Percentiles rank a stretch among this genome's conserved stretches.
Evolutionary conservation across 2,329 filamentous ascomycete genomes (phyloP).

Genomic region (Raffaelea arxii): DNA sequence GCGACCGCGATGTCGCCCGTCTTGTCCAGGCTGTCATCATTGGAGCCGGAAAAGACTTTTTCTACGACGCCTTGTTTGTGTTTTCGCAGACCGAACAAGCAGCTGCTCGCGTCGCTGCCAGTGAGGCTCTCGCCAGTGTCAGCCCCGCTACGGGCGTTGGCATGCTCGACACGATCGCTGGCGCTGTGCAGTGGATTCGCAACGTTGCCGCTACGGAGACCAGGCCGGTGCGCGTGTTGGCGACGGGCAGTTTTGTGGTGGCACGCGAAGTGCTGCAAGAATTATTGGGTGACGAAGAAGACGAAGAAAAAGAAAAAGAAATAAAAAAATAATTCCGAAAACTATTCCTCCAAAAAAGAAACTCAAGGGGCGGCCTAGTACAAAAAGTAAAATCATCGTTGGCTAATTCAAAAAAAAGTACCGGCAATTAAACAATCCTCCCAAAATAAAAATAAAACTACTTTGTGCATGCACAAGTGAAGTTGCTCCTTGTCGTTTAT

Average conservation of each 20-base stretch:
- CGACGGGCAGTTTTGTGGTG: conserved; percentile 38
- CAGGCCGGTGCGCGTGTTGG: conserved; percentile 29
- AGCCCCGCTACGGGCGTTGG: conserved; percentile 13
- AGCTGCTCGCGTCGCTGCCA: not conserved
- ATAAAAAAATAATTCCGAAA: too few species aligned
- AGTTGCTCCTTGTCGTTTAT: too few species aligned
- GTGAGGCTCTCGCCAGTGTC: not conserved
- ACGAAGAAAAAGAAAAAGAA: conserved; percentile 8
- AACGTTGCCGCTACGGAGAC: conserved; percentile 16
- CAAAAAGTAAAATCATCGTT: too few species aligned
- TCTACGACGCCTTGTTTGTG: conserved; percentile 13
- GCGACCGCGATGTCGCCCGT: conserved; percentile 45
- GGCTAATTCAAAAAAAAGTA: too few species aligned
- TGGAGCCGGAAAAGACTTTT: conserved; percentile 23
- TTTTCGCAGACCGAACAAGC: conserved; percentile 9
- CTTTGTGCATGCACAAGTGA: too few species aligned
- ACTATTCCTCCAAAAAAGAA: too few species aligned
- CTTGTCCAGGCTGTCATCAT: conserved; percentile 41
- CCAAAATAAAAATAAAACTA: too few species aligned
- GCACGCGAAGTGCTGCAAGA: conserved; percentile 29
- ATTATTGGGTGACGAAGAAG: conserved; percentile 9
- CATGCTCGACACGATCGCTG: conserved; percentile 43
- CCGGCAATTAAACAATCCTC: too few species aligned
- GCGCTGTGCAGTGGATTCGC: conserved; percentile 40
- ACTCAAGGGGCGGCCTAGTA: too few species aligned